Evolutionary conservation across 257 asterid genomes (phyloP).

Genomic region (Solanum piurae): DNA sequence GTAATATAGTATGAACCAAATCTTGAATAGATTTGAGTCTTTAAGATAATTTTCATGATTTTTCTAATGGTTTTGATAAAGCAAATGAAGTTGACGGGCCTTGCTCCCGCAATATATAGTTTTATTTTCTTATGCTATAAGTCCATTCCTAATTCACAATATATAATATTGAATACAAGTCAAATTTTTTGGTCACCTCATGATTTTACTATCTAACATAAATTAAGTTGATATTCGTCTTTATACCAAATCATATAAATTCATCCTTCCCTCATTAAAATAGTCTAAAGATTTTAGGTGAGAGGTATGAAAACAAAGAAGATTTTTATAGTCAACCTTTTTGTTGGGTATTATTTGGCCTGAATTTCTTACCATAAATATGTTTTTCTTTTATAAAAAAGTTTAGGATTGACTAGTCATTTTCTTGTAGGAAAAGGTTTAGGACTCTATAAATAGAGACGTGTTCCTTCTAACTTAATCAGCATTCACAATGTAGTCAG

Average conservation of each 20-base stretch:
- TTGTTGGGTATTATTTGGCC: too few species aligned
- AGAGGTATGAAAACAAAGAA: background rate
- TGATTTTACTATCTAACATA: slow-evolving; percentile 6
- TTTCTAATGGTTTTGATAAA: background rate
- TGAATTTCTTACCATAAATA: too few species aligned
- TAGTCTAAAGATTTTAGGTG: background rate
- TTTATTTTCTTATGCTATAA: background rate
- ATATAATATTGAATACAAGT: background rate
- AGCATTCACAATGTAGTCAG: too few species aligned
- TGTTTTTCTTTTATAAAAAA: too few species aligned
- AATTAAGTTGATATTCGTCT: background rate
- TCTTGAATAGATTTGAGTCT: background rate
- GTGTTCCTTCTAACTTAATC: too few species aligned
- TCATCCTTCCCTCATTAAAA: background rate
- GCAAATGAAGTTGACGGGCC: slow-evolving; percentile 31
- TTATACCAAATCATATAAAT: background rate
- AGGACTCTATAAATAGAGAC: too few species aligned
- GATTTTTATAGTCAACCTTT: background rate
- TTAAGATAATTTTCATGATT: slow-evolving; percentile 6
- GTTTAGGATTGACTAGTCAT: too few species aligned
- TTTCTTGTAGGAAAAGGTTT: too few species aligned
- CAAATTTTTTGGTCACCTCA: slow-evolving; percentile 6
- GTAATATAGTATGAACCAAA: background rate
- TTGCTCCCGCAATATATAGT: background rate
- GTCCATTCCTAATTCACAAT: background rate